Evolutionary conservation across 148 eudicot species (phyloP).

Genomic region (Selenicereus undatus): DNA sequence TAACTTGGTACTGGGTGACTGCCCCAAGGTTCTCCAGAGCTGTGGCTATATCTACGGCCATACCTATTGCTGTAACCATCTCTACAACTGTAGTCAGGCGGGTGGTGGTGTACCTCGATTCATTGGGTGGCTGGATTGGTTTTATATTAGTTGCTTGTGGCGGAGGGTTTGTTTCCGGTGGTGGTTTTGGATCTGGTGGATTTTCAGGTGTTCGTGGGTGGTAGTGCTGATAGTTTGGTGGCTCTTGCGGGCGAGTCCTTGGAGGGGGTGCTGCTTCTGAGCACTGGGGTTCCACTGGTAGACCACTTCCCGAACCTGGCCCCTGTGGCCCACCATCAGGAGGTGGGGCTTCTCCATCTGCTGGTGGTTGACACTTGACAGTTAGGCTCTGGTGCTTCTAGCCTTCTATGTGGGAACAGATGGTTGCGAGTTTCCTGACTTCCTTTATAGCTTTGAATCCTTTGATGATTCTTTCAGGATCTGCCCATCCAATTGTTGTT

Average conservation of each 20-base stretch:
- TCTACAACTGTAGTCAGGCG: conserved; percentile 40
- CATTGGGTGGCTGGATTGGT: conserved; percentile 33
- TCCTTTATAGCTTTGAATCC: conserved; percentile 87
- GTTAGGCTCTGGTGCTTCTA: conserved; percentile 42
- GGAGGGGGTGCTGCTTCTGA: conserved; percentile 19
- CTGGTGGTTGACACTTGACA: conserved; percentile 31
- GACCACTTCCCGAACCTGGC: conserved; percentile 24
- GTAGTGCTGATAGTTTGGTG: conserved; percentile 29
- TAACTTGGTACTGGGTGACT: conserved; percentile 19
- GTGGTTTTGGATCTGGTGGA: conserved; percentile 35
- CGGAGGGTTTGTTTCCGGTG: conserved; percentile 36
- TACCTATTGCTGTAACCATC: conserved; percentile 26
- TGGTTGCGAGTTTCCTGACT: conserved; percentile 63
- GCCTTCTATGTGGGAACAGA: conserved; percentile 73
- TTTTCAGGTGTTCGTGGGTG: conserved; percentile 29
- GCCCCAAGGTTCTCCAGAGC: conserved; percentile 24
- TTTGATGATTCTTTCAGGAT: conserved; percentile 72
- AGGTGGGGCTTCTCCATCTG: conserved; percentile 30
- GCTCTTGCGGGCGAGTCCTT: conserved; percentile 25
- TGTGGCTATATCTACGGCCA: conserved; percentile 24
- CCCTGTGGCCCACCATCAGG: conserved; percentile 25
- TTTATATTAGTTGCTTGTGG: conserved; percentile 26
- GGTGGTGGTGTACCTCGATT: conserved; percentile 35
- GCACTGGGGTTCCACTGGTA: conserved; percentile 34
- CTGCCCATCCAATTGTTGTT: conserved; percentile 71